A percentile compares a stretch with the other conserved stretches of the same genome.
These are phyloP conservation scores for Ganoderma meredithae DNA, from an alignment of 1,284 basidiomycete species.

Conservation along the genomic window DNA sequence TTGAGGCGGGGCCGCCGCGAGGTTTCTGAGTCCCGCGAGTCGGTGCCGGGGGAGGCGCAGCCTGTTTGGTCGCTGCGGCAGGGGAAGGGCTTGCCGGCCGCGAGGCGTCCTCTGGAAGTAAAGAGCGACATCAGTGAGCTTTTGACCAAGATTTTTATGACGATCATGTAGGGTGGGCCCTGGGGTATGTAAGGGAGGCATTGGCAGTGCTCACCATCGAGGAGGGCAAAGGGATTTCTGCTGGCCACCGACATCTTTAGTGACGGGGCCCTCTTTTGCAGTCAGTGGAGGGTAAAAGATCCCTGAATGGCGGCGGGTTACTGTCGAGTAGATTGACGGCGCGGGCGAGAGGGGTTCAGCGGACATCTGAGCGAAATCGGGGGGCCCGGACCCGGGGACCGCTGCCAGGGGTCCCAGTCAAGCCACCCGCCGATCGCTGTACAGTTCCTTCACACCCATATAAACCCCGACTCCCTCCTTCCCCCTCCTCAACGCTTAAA, in stretches of 20 bases:
- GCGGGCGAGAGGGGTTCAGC: slow-evolving; percentile 32
- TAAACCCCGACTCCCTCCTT: slow-evolving; percentile 25
- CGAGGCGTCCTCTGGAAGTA: slow-evolving; percentile 48
- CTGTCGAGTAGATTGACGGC: slow-evolving; percentile 35
- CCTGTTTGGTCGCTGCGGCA: slow-evolving; percentile 41
- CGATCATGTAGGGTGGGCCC: slow-evolving; percentile 8
- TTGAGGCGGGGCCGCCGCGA: slow-evolving; percentile 70
- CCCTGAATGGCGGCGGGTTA: slow-evolving; percentile 39
- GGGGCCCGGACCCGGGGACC: slow-evolving; percentile 38
- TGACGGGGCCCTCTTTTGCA: slow-evolving; percentile 64
- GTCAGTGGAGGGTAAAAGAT: slow-evolving; percentile 48
- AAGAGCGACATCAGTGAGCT: slow-evolving; percentile 6
- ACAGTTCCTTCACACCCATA: slow-evolving; percentile 45
- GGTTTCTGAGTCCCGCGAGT: slow-evolving; percentile 45
- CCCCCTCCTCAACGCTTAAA: slow-evolving; percentile 56
- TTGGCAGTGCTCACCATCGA: slow-evolving; percentile 62
- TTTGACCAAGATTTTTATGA: not conserved
- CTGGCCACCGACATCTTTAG: slow-evolving; percentile 85
- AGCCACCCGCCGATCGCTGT: slow-evolving; percentile 45
- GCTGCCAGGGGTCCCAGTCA: slow-evolving; percentile 38
- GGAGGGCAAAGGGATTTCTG: slow-evolving; percentile 82
- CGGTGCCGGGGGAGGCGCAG: slow-evolving; percentile 52
- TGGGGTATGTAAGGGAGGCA: slow-evolving; percentile 4
- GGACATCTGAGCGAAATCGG: slow-evolving; percentile 17
- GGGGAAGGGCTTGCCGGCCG: slow-evolving; percentile 51